Base-by-base conservation (phyloP, 2,329 filamentous ascomycete genomes). In the Fusarium domesticum region DNA sequence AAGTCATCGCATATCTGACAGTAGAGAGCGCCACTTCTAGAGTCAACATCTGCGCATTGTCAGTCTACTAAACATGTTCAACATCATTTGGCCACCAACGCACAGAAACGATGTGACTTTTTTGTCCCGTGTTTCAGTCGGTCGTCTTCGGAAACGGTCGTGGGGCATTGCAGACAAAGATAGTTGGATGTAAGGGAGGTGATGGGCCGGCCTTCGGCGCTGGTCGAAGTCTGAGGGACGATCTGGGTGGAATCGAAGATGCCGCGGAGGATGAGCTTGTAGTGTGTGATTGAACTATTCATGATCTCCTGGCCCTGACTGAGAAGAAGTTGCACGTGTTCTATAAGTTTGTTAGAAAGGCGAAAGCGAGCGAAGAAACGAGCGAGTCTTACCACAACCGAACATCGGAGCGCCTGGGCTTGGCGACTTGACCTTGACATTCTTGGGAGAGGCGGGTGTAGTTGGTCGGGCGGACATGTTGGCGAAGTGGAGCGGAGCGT, bases 1-100 rank as follows among this genome's bases (percentile, higher is more conserved):
- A 89, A 83, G 63, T 93, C 88, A 61, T 87, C 80, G 62, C 88
- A 93, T 62, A 89, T 83, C 53, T 89, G 85, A 65, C 88, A 93
- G 67, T 85, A 92, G 6, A 93, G 70, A 38, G 81, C 77, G 31
- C 87, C 88, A 54, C 78, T 84, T 46, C 83, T 76, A 18, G 87
- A 92, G 60, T 93, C 88, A 31, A 91, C 85, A 61, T 86, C 87
- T 90, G 55, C 16, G 32, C 40, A 33, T 39, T 57, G 60, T 67
- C 48, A 70, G 60, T 49, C 46, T 23, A 36, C 31, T 18, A 41
- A 40, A 18, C 12, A 15, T 6, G 19, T 6, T 10, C 20, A n/a
- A 28, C 18, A 32, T 35, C 23, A 35, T 30, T 30, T n/a, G 19
- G 6, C 18, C 37, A 36, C 32, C 37, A 67, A 28, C 73, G 43